Evolutionary conservation across 306 rosid genomes (phyloP).

Genomic region (Rosa persica): DNA sequence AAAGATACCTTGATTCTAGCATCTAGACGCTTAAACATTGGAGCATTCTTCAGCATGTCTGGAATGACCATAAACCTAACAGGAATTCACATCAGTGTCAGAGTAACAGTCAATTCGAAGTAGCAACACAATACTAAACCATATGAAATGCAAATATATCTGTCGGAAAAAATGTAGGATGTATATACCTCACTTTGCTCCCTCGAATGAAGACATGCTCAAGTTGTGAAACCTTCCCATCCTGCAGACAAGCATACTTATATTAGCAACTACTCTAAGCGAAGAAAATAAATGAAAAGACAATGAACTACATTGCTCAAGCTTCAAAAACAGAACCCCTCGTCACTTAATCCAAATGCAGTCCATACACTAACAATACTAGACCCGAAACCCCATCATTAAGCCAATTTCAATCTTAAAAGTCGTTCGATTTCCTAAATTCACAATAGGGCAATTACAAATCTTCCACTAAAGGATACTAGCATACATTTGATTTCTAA

Average conservation of each 20-base stretch:
- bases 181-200: constrained; percentile 89
- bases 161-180: background rate
- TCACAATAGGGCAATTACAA: background rate
- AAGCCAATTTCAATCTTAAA: background rate
- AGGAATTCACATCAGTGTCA: constrained; percentile 17
- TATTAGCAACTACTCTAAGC: constrained; percentile 24
- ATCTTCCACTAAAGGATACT: background rate
- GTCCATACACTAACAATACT: background rate
- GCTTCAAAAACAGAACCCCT: background rate
- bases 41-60: constrained; percentile 98
- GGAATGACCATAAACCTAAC: constrained; percentile 96
- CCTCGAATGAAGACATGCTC: constrained; percentile 98
- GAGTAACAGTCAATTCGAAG: constrained; percentile 2
- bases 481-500: background rate
- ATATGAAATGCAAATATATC: background rate
- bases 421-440: background rate
- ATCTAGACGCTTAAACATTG: constrained; percentile 97
- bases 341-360: background rate
- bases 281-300: constrained; percentile 5
- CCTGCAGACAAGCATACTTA: constrained; percentile 45
- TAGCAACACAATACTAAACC: background rate
- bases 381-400: background rate
- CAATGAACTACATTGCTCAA: background rate
- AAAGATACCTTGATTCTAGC: constrained; percentile 83
- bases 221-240: constrained; percentile 89